Conservation (phyloP, 1,284 basidiomycete species). For the Polyporus tsugae region DNA sequence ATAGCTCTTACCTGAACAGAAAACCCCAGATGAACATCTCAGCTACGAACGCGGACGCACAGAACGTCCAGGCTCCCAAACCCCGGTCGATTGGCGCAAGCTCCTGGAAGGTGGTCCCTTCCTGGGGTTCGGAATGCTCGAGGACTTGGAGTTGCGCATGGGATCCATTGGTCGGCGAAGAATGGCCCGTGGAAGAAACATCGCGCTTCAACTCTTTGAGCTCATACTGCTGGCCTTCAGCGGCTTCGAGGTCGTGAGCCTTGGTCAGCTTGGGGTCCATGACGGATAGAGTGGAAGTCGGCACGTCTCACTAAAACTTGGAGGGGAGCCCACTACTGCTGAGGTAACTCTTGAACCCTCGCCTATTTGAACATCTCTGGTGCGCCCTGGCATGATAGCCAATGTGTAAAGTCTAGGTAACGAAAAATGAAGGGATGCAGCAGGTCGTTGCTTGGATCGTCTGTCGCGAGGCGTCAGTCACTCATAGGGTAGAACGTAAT, state of each 20-base stretch:
- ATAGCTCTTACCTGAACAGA: constrained; percentile 25
- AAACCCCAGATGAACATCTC: constrained; percentile 51
- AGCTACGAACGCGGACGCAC: constrained; percentile 34
- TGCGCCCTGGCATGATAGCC: background rate
- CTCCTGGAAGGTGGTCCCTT: constrained; percentile 28
- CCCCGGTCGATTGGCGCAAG: constrained; percentile 28
- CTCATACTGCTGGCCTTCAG: background rate
- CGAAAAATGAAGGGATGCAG: background rate
- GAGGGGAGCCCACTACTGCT: background rate
- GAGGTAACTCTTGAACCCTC: background rate
- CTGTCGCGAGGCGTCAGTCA: background rate
- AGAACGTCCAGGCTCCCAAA: constrained; percentile 30
- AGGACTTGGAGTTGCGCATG: constrained; percentile 18
- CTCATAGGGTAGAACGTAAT: background rate
- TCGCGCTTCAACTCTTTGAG: background rate
- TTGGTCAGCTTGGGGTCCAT: background rate
- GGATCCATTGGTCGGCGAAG: constrained; percentile 18
- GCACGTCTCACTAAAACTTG: background rate
- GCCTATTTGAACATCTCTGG: background rate
- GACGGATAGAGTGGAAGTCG: background rate
- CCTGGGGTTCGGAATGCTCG: constrained; percentile 24
- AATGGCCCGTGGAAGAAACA: background rate
- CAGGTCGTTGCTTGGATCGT: background rate
- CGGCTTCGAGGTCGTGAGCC: background rate
- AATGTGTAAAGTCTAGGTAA: background rate